Evolutionary conservation across 345 rosid genomes (phyloP), one percentile per base, ranked within the genome.

Genomic region (Carallia pectinifolia): DNA sequence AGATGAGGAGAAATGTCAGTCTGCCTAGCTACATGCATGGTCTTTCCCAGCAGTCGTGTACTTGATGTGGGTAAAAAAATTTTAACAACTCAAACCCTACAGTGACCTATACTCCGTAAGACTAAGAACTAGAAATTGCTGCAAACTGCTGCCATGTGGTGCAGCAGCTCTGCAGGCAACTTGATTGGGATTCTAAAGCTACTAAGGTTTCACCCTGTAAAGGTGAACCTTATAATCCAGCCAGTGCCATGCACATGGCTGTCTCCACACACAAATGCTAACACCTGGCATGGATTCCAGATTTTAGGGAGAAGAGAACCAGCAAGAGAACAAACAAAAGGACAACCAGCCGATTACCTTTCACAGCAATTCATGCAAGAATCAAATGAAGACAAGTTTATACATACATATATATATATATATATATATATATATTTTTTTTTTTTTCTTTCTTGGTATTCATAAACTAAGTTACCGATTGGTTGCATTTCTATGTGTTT

Each of bases 121-220:
- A 70, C 31, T 38, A 17, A 62, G 62, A 70, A 60, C 61, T 44
- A 68, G 47, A 74, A 74, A 72, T 56, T 31, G 53, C 50, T 76
- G 61, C 71, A 67, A 61, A 67, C 34, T 54, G 48, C 67, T 64
- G 70, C 70, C 79, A 76, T 61, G 79, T 74, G 81, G 60, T 71
- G 48, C 40, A 63, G 75, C 44, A 44, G 50, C 17, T 47, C 19
- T 47, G 65, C 38, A 64, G 60, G 64, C 58, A 53, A 18, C 66
- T 61, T 10, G 59, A 74, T 67, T 76, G 85, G 83, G 80, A 79
- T 78, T 74, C 70, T 69, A 78, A 83, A 83, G 80, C 53, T 12
- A 67, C 40, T 23, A 55, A 23, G 59, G 59, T 55, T 55, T 55
- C 13, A 23, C 33, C 33, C 59, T 23, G 30, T 3, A 55, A 55